phyloP scores from a whole-genome alignment of 2,329 filamentous ascomycete species.

The Microcyclosporella mali region DNA sequence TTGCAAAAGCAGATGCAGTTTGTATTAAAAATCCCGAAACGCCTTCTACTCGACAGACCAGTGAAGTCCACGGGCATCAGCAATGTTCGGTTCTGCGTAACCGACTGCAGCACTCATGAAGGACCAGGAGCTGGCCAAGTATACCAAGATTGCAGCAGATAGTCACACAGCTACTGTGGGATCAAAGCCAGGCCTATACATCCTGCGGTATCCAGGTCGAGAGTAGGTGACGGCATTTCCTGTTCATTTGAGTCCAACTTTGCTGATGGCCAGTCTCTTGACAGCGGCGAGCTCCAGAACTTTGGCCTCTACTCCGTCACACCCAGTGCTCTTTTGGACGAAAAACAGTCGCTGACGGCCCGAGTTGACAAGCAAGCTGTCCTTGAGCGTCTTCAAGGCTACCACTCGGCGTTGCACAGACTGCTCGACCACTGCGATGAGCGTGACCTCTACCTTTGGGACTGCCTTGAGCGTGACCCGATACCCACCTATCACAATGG shows the following conservation, averaged over 20 bases:
- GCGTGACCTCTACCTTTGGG: constrained; percentile 5
- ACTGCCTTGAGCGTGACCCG: neutral
- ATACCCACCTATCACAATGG: neutral
- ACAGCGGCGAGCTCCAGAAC: constrained; percentile 5
- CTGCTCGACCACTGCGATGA: constrained; percentile 2
- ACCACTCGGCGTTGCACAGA: constrained; percentile 2
- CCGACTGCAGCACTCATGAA: constrained; percentile 3
- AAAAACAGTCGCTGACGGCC: neutral
- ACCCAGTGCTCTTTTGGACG: neutral
- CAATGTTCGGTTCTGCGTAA: constrained; percentile 3
- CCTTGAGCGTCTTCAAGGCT: constrained; percentile 3
- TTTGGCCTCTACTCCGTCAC: constrained; percentile 3
- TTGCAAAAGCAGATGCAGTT: too few species aligned
- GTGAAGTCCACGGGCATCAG: constrained; percentile 2
- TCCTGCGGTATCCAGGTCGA: constrained; percentile 5
- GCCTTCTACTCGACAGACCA: neutral
- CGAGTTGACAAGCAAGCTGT: neutral
- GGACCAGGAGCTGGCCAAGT: neutral
- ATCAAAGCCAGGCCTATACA: neutral
- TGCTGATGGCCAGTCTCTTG: neutral
- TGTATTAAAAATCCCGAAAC: too few species aligned
- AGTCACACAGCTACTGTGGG: neutral
- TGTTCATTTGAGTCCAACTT: neutral
- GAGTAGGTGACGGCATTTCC: neutral
- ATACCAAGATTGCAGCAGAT: neutral